phyloP scores from a whole-genome alignment of 2,329 filamentous ascomycete genomes.

The Penicillium sp. region DNA sequence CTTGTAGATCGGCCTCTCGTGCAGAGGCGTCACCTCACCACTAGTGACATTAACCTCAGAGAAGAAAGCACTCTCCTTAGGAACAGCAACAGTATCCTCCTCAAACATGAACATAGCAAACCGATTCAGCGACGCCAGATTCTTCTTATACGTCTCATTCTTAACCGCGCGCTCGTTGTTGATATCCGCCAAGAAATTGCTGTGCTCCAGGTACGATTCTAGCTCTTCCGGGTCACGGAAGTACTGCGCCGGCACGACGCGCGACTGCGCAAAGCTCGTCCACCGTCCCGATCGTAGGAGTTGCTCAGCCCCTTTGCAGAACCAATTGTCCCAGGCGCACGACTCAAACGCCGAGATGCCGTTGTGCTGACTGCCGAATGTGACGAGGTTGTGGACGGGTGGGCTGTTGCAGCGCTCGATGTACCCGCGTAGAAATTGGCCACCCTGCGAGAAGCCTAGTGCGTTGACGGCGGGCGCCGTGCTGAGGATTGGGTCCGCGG shows the following conservation, averaged over 20 bases:
- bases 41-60: slow-evolving; percentile 72
- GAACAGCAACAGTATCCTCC: slow-evolving; percentile 79
- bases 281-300: slow-evolving; percentile 79
- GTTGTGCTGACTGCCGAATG: slow-evolving; percentile 88
- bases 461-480: slow-evolving; percentile 83
- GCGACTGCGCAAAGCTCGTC: slow-evolving; percentile 71
- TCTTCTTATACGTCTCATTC: slow-evolving; percentile 70
- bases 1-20: slow-evolving; percentile 69
- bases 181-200: slow-evolving; percentile 89
- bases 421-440: slow-evolving; percentile 90
- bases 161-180: slow-evolving; percentile 84
- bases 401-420: slow-evolving; percentile 81
- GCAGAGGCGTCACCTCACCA: slow-evolving; percentile 62
- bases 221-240: slow-evolving; percentile 71
- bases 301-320: slow-evolving; percentile 77
- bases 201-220: slow-evolving; percentile 71
- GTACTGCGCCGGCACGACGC: slow-evolving; percentile 91
- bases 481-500: slow-evolving; percentile 72
- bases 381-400: slow-evolving; percentile 74
- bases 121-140: slow-evolving; percentile 67
- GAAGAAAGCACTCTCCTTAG: slow-evolving; percentile 90
- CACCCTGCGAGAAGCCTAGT: slow-evolving; percentile 91
- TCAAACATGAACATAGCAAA: slow-evolving; percentile 90
- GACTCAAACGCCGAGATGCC: slow-evolving; percentile 80
- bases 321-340: slow-evolving; percentile 68